These are phyloP conservation scores for Camellia japonica DNA, from an alignment of 148 eudicot species.

Conservation along the genomic window DNA sequence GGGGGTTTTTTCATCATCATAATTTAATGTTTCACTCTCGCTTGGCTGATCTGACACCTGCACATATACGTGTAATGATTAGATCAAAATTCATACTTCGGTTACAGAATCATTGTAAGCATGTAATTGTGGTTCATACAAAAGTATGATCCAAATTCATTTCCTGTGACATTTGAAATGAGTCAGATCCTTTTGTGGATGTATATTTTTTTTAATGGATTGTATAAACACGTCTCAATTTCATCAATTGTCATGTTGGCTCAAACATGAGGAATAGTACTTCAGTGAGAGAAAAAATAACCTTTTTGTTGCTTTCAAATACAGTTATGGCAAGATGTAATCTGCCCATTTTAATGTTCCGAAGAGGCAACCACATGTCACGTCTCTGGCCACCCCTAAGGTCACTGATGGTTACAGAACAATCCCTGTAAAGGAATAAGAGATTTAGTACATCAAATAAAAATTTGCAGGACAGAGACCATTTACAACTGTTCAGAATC, in stretches of 20 bases:
- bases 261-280: not conserved
- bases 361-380: slow-evolving; percentile 83
- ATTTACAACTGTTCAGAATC: not conserved
- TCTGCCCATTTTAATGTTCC: slow-evolving; percentile 72
- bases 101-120: not conserved
- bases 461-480: not conserved
- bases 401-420: slow-evolving; percentile 56
- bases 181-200: not conserved
- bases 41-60: slow-evolving; percentile 43
- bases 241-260: not conserved
- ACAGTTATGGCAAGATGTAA: slow-evolving; percentile 79
- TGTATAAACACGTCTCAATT: not conserved
- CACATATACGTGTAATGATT: not conserved
- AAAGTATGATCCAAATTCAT: not conserved
- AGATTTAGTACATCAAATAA: not conserved
- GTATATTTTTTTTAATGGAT: too few species aligned
- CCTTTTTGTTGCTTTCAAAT: slow-evolving; percentile 54
- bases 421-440: slow-evolving; percentile 45
- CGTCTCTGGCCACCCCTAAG: slow-evolving; percentile 79
- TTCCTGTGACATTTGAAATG: not conserved
- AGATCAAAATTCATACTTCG: not conserved
- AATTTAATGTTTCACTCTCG: slow-evolving; percentile 23
- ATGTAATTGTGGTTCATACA: too few species aligned
- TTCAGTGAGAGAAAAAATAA: slow-evolving; percentile 13
- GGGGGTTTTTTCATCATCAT: slow-evolving; percentile 24